Evolutionary conservation across 2,329 filamentous ascomycete genomes (phyloP).

Genomic region (Fusarium mexicanum): DNA sequence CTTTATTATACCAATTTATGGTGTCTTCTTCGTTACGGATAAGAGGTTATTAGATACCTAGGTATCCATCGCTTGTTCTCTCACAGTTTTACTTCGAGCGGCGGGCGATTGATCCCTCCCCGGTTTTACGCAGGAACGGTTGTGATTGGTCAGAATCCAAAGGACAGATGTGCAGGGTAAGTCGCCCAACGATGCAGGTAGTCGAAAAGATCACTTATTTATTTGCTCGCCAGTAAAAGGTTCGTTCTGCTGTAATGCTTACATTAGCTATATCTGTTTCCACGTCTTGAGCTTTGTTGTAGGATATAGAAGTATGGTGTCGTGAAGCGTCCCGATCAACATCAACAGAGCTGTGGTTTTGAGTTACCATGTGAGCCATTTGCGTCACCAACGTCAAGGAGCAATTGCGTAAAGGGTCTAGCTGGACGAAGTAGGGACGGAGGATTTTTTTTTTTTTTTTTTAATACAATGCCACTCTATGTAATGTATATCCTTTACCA

Average conservation of each 20-base stretch:
- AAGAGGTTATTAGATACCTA: accelerated
- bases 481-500: accelerated
- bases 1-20: accelerated
- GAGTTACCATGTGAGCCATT: accelerated
- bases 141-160: background rate
- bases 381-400: too few species aligned
- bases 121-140: accelerated
- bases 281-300: accelerated
- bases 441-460: too few species aligned
- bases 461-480: background rate
- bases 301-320: accelerated
- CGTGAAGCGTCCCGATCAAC: accelerated
- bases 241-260: accelerated
- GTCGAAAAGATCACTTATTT: too few species aligned
- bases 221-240: accelerated
- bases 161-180: accelerated
- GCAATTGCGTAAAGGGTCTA: too few species aligned
- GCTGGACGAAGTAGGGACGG: too few species aligned
- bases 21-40: accelerated
- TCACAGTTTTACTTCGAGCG: background rate
- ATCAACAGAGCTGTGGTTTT: accelerated
- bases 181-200: accelerated
- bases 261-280: accelerated
- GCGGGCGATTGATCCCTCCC: background rate
- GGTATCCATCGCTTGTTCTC: background rate